Evolutionary conservation across 768 basidiomycete species (phyloP), one percentile per base, ranked within the genome.

Genomic region (Rossbeevera mucosa): DNA sequence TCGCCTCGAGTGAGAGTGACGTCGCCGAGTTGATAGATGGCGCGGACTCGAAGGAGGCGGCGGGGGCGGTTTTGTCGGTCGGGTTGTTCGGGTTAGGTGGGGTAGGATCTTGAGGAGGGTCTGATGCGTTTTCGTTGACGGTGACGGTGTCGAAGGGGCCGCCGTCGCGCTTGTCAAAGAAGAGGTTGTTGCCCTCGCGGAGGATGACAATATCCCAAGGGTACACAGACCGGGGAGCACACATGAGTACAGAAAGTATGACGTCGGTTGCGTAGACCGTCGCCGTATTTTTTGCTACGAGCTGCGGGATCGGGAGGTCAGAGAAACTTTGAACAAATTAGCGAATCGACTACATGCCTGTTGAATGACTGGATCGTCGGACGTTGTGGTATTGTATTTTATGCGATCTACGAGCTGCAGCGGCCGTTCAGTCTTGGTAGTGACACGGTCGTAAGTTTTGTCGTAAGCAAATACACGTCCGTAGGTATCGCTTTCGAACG

Each of bases 181-280:
- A 98, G 8, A 99, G 74, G 65, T 85, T 90, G 74, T 93, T 85
- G 38, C 93, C 94, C 66, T 96, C 93, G 26, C 92, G 87, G 26
- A 91, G 78, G 60, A 98, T 88, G 56, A 99, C 89, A 48, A 99
- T 94, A 65, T 99, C 96, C 96, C 96, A 99, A 5, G 95, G 94
- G 72, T 96, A 94, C 53, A 94, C 92, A 12, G 93, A 94, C 59
- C 96, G 80, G 9, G 94, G 85, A 7, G 95, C 90, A 57, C 89
- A 91, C 96, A 99, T 99, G 58, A 99, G 81, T 25, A 94, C 88
- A 54, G 88, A 86, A 51, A 99, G 82, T 62, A 99, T 96, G 59
- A 87, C 83, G 74, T 98, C 96, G 24, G 95, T 99, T 9, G 93
- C 86, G 67, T 94, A 99, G 50, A 98, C 82, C 29, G 81, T 85